Conservation (phyloP, 495 filamentous ascomycete species). For the Penicillium dipodomyicola region DNA sequence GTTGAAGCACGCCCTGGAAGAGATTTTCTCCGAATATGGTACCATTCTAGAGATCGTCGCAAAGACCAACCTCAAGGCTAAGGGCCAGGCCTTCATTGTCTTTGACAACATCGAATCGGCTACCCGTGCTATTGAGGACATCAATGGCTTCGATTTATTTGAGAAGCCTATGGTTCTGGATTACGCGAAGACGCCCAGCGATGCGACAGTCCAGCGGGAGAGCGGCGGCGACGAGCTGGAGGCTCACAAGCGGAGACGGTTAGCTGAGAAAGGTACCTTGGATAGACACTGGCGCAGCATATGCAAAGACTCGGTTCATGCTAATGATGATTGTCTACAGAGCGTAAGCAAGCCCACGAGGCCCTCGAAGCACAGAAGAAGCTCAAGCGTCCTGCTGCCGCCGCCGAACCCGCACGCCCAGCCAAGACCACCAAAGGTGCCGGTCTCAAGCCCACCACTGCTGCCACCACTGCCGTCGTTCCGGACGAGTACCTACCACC, state of each 20-base stretch:
- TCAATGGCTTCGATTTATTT: slow-evolving; percentile 93
- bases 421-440: slow-evolving; percentile 71
- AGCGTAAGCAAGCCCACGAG: slow-evolving; percentile 87
- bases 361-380: slow-evolving; percentile 78
- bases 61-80: slow-evolving; percentile 87
- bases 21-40: slow-evolving; percentile 90
- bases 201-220: slow-evolving; percentile 74
- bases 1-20: slow-evolving; percentile 68
- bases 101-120: slow-evolving; percentile 79
- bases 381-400: slow-evolving; percentile 67
- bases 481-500: slow-evolving; percentile 97
- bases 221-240: slow-evolving; percentile 82
- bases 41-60: slow-evolving; percentile 87
- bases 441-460: slow-evolving; percentile 76
- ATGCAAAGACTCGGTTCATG: not conserved
- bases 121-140: slow-evolving; percentile 75
- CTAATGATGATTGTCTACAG: slow-evolving; percentile 43
- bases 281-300: not conserved
- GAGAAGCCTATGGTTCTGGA: slow-evolving; percentile 89
- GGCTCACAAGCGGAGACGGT: slow-evolving; percentile 75
- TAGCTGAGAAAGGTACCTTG: slow-evolving; percentile 84
- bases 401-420: slow-evolving; percentile 55
- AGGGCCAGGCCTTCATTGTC: slow-evolving; percentile 95
- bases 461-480: slow-evolving; percentile 68
- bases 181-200: slow-evolving; percentile 80